Base-by-base conservation (phyloP, 768 basidiomycete genomes). In the Suillus sp. region DNA sequence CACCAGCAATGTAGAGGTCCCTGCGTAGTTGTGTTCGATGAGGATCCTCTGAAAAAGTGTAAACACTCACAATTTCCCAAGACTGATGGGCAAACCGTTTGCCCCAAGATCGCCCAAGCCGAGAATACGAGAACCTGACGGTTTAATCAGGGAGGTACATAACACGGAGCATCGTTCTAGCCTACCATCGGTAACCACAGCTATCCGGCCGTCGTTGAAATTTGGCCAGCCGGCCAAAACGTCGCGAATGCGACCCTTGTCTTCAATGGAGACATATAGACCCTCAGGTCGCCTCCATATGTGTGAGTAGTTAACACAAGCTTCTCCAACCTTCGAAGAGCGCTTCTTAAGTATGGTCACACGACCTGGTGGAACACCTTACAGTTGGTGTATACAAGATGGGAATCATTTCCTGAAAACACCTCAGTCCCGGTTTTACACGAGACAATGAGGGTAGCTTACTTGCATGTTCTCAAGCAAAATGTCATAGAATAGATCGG, bases 351-450 rank as follows among this genome's bases (percentile, higher is more conserved):
- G 60, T 32, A 35, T 53, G 22, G 59, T 67, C 66, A 61, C 47
- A 40, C 64, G 70, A 67, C 63, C 13, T 18, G 14, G 45, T 20
- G 53, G 43, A 54, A 14, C 22, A 30, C 59, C 72, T 67, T 54
- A 89, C 89, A 63, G 89, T 90, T 4, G 90, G 90, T 6, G 90
- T 92, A 74, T 92, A 92, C 30, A 92, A 75, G 64, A 92, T 83
- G 16, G 90, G 90, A 25, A 86, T 79, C 45, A 90, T 78, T 74
- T 88, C 80, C 78, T 80, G 51, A 10, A 37, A 56, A 61, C n/a
- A 69, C 47, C 35, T 27, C 59, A 43, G 62, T 62, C 57, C 43
- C n/a, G 20, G 43, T 11, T n/a, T 20, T 1, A 27, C n/a, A 47
- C 47, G 20, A 43, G 55, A 50, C 32, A 5, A 53, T n/a, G 43